Conservation (phyloP, 139 green algal species). For the Spirogloea muscicola region DNA sequence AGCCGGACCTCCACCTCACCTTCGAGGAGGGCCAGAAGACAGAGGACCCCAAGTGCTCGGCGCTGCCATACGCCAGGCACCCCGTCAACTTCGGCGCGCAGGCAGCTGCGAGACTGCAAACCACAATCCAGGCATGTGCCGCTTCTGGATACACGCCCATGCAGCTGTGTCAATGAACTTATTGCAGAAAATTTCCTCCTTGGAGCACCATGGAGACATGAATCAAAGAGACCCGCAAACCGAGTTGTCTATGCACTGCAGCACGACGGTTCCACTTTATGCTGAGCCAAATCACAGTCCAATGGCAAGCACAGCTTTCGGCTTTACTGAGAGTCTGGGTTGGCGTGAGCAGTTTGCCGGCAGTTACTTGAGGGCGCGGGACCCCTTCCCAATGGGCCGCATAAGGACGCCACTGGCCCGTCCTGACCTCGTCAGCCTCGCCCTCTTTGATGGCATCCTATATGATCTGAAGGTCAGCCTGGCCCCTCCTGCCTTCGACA, state of each 20-base stretch:
- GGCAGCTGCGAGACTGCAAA: not conserved
- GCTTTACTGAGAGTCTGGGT: too few species aligned
- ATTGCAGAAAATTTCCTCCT: too few species aligned
- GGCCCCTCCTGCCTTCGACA: not conserved
- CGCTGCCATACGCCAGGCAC: conserved; percentile 10
- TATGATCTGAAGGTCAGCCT: conserved; percentile 26
- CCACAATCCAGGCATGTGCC: not conserved
- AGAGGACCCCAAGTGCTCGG: not conserved
- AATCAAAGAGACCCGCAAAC: too few species aligned
- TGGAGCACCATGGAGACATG: too few species aligned
- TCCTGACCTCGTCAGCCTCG: not conserved
- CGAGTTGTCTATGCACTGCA: too few species aligned
- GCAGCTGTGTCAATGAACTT: too few species aligned
- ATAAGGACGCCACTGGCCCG: conserved; percentile 25
- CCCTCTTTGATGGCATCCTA: conserved; percentile 9
- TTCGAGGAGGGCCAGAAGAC: conserved; percentile 1
- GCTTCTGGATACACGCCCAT: too few species aligned
- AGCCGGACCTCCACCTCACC: conserved; percentile 33
- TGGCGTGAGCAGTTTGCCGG: too few species aligned
- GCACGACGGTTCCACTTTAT: too few species aligned
- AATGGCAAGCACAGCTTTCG: too few species aligned
- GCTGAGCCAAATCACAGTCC: too few species aligned
- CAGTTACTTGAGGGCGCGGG: conserved; percentile 21
- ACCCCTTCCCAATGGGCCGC: conserved; percentile 33
- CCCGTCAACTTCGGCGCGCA: conserved; percentile 12